A percentile compares a stretch with the other conserved stretches of the same genome.
These are phyloP conservation scores for Exutisphaerella laricina DNA, from an alignment of 2,329 filamentous ascomycete species.

Conservation along the genomic window DNA sequence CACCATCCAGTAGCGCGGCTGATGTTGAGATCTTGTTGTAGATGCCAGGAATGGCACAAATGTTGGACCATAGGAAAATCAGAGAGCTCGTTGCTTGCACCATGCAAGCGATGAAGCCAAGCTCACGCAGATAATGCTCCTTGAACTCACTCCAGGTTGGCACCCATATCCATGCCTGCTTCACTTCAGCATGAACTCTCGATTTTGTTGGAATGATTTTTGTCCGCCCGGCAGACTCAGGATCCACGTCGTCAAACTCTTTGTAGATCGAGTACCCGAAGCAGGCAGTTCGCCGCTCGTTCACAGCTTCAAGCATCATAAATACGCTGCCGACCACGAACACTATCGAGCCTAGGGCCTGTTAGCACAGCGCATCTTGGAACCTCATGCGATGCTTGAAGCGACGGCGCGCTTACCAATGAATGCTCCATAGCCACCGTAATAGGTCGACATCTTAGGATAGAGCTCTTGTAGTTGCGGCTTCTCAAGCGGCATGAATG, in stretches of 20 bases:
- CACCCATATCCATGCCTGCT: slow-evolving; percentile 28
- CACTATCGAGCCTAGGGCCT: slow-evolving; percentile 37
- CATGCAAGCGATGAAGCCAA: slow-evolving; percentile 27
- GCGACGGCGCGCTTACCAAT: background rate
- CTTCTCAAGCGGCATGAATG: slow-evolving; percentile 51
- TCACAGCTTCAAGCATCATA: slow-evolving; percentile 60
- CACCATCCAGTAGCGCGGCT: slow-evolving; percentile 11
- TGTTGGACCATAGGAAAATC: slow-evolving; percentile 25
- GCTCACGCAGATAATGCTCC: slow-evolving; percentile 24
- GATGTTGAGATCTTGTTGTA: slow-evolving; percentile 17
- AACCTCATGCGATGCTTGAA: background rate
- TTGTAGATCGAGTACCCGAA: slow-evolving; percentile 63
- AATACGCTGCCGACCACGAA: slow-evolving; percentile 50
- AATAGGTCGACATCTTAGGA: background rate
- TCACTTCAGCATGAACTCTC: slow-evolving; percentile 12
- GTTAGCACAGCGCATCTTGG: no score
- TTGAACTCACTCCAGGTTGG: slow-evolving; percentile 23
- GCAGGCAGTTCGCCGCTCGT: slow-evolving; percentile 58
- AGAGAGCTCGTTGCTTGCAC: slow-evolving; percentile 22
- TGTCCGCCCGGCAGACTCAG: background rate
- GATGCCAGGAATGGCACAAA: slow-evolving; percentile 24
- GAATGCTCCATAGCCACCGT: background rate
- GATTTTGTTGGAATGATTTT: slow-evolving; percentile 2
- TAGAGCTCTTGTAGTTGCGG: slow-evolving; percentile 27
- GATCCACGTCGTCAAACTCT: slow-evolving; percentile 21